Evolutionary conservation across 1,284 basidiomycete genomes (phyloP), one percentile per base, ranked within the genome.

Genomic region (Sutorius eximius): DNA sequence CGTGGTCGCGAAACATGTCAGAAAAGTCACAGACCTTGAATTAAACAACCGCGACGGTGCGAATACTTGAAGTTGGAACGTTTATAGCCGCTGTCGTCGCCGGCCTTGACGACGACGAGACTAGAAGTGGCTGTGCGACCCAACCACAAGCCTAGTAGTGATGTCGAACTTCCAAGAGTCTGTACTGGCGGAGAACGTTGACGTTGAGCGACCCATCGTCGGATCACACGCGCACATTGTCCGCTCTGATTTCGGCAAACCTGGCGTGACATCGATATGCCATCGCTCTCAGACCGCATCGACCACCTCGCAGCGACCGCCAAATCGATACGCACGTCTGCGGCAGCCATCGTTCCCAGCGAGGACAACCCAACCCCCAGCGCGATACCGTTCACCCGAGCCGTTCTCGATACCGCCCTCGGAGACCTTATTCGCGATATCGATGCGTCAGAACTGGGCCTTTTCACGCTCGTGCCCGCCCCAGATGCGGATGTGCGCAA

Each of bases 341-440:
- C 76, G 0, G 47, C 61, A 3, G 62, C 62, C 32, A 51, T 67
- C 41, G 38, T 56, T 3, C 55, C 62, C 48, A 57, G 60, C 33
- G 29, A 57, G 1, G 58, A 57, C 53, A 51, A 62, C 34, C 16
- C 45, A 18, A 30, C 59, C 11, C 54, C 59, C n/a, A 52, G 55
- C 3, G 57, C 73, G 2, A 73, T 75, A 3, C 72, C 80, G 62
- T 68, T 85, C 83, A 81, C 85, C 7, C 73, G 70, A 50, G 87
- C 89, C 3, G 78, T 89, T 13, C 81, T 91, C 27, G 61, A 77
- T 30, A 79, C 82, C 0, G 71, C 78, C 47, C 78, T 91, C 11
- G 83, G 84, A 44, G 84, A 90, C 62, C 82, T 90, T 56, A 88
- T 90, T 56, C 86, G 87, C 61, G 88, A 91, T 62, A 76, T 85